Conservation (phyloP, 306 rosid genomes). For the Neltuma alba region DNA sequence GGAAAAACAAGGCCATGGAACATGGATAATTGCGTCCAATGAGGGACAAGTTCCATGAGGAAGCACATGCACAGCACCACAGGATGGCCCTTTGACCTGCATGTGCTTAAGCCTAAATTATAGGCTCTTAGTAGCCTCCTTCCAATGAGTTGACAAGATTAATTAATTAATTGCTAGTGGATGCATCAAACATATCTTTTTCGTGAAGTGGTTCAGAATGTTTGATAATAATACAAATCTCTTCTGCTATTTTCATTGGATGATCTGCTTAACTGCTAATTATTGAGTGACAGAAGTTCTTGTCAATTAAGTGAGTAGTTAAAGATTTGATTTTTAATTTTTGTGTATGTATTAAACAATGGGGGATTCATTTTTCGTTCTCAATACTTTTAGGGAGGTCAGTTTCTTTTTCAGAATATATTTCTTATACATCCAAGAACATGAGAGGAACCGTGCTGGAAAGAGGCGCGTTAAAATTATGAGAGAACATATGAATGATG, state of each 20-base stretch:
- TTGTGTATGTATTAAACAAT: too few species aligned
- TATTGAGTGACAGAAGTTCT: too few species aligned
- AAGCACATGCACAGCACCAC: conserved; percentile 42
- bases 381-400: too few species aligned
- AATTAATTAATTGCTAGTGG: background rate
- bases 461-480: too few species aligned
- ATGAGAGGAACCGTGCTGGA: too few species aligned
- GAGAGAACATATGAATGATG: too few species aligned
- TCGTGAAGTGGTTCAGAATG: background rate
- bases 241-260: background rate
- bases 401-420: too few species aligned
- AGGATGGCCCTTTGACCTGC: conserved; percentile 39
- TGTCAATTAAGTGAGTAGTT: too few species aligned
- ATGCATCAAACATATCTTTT: background rate
- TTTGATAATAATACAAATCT: background rate
- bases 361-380: too few species aligned
- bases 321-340: too few species aligned
- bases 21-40: conserved; percentile 3
- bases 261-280: background rate
- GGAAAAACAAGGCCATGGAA: background rate
- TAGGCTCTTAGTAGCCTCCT: background rate
- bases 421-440: too few species aligned
- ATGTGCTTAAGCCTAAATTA: conserved; percentile 32
- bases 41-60: conserved; percentile 30
- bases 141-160: background rate